Conservation (phyloP, 2,329 filamentous ascomycete genomes). For the Pleoardoris graminearum region DNA sequence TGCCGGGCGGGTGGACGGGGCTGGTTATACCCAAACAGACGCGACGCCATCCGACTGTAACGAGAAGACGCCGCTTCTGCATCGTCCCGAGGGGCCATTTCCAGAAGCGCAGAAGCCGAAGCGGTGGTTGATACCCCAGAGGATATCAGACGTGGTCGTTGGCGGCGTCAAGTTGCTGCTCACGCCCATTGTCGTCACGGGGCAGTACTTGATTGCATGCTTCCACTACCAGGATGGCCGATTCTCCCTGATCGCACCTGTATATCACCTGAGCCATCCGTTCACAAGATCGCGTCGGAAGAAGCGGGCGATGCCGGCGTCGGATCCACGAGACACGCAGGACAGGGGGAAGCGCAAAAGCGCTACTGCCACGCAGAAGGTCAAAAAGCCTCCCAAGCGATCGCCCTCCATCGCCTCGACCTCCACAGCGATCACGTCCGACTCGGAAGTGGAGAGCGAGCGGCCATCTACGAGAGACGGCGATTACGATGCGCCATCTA, state of each 20-base stretch:
- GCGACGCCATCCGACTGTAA: conserved; percentile 48
- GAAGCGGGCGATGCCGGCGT: conserved; percentile 33
- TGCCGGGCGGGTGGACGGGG: conserved; percentile 21
- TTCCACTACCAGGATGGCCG: conserved; percentile 79
- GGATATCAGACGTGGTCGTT: conserved; percentile 71
- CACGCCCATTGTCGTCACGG: conserved; percentile 76
- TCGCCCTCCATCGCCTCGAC: conserved; percentile 53
- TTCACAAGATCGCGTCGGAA: conserved; percentile 46
- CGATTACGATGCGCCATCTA: conserved; percentile 49
- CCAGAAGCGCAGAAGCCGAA: conserved; percentile 43
- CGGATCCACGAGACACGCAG: conserved; percentile 26
- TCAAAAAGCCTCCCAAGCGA: conserved; percentile 39
- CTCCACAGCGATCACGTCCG: conserved; percentile 68
- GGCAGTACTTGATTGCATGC: conserved; percentile 78
- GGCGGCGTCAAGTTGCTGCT: conserved; percentile 78
- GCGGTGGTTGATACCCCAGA: conserved; percentile 63
- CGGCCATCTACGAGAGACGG: conserved; percentile 35
- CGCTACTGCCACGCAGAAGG: conserved; percentile 28
- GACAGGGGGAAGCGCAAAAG: conserved; percentile 37
- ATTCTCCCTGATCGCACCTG: conserved; percentile 76
- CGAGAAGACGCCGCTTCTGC: conserved; percentile 73
- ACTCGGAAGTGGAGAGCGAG: conserved; percentile 65
- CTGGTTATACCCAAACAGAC: conserved; percentile 30
- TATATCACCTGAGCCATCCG: conserved; percentile 64
- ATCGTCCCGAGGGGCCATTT: conserved; percentile 29